Evolutionary conservation across 176 grass and related monocot genomes (phyloP).

Genomic region (Hordeum marinum): DNA sequence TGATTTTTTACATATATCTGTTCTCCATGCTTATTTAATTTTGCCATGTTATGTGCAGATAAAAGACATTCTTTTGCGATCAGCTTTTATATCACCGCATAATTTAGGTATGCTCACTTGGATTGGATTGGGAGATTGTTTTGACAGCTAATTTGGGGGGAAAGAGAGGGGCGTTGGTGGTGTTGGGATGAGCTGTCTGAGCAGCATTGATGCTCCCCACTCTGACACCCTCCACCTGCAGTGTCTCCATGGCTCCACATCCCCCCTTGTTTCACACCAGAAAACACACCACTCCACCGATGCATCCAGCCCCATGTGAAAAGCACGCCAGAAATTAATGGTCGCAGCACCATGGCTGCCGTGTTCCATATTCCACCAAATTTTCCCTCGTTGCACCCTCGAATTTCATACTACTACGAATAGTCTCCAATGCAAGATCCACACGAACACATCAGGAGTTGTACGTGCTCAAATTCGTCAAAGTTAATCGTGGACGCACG

Average conservation of each 20-base stretch:
- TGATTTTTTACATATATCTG: neutral
- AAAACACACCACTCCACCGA: neutral
- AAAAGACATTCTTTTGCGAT: slow-evolving; percentile 28
- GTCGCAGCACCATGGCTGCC: too few relatives aligned
- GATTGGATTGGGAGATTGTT: neutral
- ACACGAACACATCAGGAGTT: neutral
- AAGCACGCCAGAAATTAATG: neutral
- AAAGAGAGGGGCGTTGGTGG: neutral
- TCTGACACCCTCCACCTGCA: slow-evolving; percentile 58
- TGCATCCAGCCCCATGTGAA: neutral
- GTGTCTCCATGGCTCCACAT: slow-evolving; percentile 23
- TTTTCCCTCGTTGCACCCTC: neutral
- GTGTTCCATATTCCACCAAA: neutral
- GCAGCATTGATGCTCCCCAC: slow-evolving; percentile 67
- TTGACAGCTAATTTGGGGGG: neutral
- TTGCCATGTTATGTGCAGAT: neutral
- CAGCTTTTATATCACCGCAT: too few relatives aligned
- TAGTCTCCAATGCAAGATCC: too few relatives aligned
- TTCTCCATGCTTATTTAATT: neutral
- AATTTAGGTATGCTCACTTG: too few relatives aligned
- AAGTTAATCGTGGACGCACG: neutral
- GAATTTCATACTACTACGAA: neutral
- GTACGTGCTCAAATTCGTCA: neutral
- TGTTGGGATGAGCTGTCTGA: slow-evolving; percentile 73
- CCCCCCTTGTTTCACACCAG: neutral